These are phyloP conservation scores for Pelargonium nanum DNA, from an alignment of 345 rosid genomes.

Conservation along the genomic window DNA sequence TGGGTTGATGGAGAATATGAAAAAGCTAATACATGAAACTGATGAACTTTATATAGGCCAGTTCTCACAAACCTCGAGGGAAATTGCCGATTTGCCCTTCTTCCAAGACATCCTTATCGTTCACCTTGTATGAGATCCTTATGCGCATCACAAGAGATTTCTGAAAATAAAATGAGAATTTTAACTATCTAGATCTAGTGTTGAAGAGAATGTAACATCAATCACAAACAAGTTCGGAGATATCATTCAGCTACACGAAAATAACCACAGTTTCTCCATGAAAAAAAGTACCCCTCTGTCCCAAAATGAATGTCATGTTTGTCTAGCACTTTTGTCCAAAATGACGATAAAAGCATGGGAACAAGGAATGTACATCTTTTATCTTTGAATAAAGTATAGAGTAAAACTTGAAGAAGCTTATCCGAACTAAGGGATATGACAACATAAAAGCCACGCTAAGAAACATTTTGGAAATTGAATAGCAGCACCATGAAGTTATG, in stretches of 20 bases:
- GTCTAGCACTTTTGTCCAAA: too few relatives aligned
- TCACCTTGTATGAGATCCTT: slow-evolving; percentile 78
- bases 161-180: slow-evolving; percentile 35
- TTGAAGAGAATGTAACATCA: neutral
- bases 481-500: neutral
- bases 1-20: too few relatives aligned
- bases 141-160: slow-evolving; percentile 87
- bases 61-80: slow-evolving; percentile 64
- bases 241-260: neutral
- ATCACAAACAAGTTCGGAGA: neutral
- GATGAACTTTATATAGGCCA: neutral
- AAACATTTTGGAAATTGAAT: neutral
- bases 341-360: too few relatives aligned
- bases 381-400: neutral
- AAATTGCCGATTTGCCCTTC: slow-evolving; percentile 87
- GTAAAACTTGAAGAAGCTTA: too few relatives aligned
- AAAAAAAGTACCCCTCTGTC: too few relatives aligned
- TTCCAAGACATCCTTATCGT: slow-evolving; percentile 70
- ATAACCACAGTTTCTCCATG: too few relatives aligned
- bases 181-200: neutral
- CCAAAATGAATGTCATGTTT: too few relatives aligned
- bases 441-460: neutral
- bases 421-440: neutral
- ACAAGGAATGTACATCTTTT: neutral
- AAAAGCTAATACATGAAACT: neutral